Percentiles rank a stretch among this genome's conserved stretches.
Conservation (phyloP, 192 early-diverging fungal species). For the Coemansia sp. region DNA sequence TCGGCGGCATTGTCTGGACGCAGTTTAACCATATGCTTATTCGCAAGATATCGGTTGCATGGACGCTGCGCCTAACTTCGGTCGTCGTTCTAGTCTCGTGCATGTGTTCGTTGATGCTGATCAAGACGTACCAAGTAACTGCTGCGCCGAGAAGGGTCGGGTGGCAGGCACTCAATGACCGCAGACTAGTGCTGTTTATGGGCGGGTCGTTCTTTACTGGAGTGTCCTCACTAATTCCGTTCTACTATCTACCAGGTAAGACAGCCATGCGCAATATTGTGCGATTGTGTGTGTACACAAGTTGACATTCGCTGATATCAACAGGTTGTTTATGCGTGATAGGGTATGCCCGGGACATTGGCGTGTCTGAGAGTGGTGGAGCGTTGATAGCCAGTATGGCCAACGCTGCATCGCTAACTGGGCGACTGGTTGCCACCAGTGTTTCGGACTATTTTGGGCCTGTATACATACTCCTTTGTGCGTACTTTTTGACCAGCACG, state of each 20-base stretch:
- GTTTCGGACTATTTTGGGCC: constrained; percentile 47
- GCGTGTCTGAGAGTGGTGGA: constrained; percentile 28
- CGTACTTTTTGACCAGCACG: constrained; percentile 29
- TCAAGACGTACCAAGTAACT: constrained; percentile 26
- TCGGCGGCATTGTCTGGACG: constrained; percentile 69
- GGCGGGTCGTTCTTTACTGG: constrained; percentile 37
- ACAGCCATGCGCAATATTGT: not conserved
- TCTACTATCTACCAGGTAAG: constrained; percentile 55
- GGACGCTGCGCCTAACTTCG: constrained; percentile 64
- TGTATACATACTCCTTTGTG: constrained; percentile 21
- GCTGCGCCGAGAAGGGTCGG: constrained; percentile 9
- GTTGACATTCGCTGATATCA: not conserved
- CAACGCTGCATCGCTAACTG: constrained; percentile 43
- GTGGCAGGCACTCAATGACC: constrained; percentile 21
- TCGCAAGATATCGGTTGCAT: constrained; percentile 52
- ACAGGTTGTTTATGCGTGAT: not conserved
- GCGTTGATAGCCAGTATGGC: constrained; percentile 44
- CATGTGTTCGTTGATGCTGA: constrained; percentile 30
- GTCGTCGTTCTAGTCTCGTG: constrained; percentile 42
- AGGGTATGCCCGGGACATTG: constrained; percentile 44
- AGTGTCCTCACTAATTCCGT: constrained; percentile 41
- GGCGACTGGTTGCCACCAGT: constrained; percentile 24
- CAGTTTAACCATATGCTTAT: constrained; percentile 62
- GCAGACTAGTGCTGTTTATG: constrained; percentile 32
- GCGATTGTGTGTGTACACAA: not conserved